Base-by-base conservation (phyloP, 2,329 filamentous ascomycete genomes). In the Purpureocillium takamizusanense region DNA sequence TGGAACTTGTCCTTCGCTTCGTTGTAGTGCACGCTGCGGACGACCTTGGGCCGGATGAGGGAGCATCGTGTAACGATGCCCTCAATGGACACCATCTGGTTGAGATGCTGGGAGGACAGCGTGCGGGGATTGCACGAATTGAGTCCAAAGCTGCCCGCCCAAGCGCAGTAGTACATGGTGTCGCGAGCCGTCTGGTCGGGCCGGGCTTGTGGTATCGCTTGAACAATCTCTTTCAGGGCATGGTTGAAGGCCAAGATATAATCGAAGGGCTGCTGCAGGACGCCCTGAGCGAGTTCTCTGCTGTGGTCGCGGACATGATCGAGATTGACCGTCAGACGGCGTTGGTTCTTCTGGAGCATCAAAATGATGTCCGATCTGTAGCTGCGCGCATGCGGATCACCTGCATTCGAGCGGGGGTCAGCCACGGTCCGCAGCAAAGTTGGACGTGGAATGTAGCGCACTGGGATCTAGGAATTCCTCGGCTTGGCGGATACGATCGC, bases 31-130 rank as follows among this genome's bases (percentile, higher is more conserved):
- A 98, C 89, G 63, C 92, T 97, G 67, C 94, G 94, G 45, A 97
- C 82, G n/a, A 98, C 80, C 65, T 98, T 98, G 10, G 92, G 92
- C 40, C 94, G 78, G 46, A 98, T 94, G 15, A 98, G 72, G 17
- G 89, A 95, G 64, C 87, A 94, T 60, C 92, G 85, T 28, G 92
- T 98, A 31, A 98, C 92, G 52, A 98, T 98, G 34, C 92, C 92
- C 63, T 98, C 92, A 37, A 98, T 74, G 4, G 89, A 95, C 12
- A 98, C 86, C 89, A 98, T 95, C 55, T 86, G 82, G 62, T 98
- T 98, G 40, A 98, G 75, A 53, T 94, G 86, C 31, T 79, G 74
- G 3, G 90, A 95, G 36, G 86, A 86, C 23, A 98, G 67, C 1
- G 92, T 97, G 49, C 92, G 79, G 31, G 92, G 92, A 55, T 95